Conservation (phyloP, 2,329 filamentous ascomycete genomes). For the Venturia aucupariae region DNA sequence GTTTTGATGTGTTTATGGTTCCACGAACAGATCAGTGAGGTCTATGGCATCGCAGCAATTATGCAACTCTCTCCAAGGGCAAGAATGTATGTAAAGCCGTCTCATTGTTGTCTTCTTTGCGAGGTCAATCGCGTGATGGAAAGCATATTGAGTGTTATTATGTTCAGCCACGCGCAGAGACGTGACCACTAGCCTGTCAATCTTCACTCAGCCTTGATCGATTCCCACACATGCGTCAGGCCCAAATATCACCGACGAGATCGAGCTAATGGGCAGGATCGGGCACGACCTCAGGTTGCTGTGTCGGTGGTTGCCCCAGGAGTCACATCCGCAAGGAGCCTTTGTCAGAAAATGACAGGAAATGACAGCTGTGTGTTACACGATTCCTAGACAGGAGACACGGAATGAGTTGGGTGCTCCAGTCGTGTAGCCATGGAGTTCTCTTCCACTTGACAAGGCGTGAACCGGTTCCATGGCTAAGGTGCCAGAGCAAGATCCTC, state of each 20-base stretch:
- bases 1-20: not conserved
- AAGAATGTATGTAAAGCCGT: not conserved
- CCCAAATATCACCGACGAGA: not conserved
- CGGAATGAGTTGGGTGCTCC: not conserved
- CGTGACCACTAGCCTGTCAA: not conserved
- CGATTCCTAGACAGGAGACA: not conserved
- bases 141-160: not conserved
- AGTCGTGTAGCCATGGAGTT: not conserved
- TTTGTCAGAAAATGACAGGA: not conserved
- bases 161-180: not conserved
- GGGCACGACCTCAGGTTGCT: constrained; percentile 1
- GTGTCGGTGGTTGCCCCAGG: not conserved
- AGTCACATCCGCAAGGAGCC: not conserved
- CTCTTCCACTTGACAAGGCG: not conserved
- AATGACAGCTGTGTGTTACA: not conserved
- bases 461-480: not conserved
- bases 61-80: not conserved
- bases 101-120: not conserved
- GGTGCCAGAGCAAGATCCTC: not conserved
- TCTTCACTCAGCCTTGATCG: not conserved
- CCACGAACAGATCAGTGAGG: not conserved
- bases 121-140: not conserved
- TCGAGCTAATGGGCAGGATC: not conserved
- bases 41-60: not conserved
- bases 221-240: not conserved